A percentile compares a stretch with the other conserved stretches of the same genome.
phyloP scores from a whole-genome alignment of 2,329 filamentous ascomycete genomes.

The Fusarium citri region DNA sequence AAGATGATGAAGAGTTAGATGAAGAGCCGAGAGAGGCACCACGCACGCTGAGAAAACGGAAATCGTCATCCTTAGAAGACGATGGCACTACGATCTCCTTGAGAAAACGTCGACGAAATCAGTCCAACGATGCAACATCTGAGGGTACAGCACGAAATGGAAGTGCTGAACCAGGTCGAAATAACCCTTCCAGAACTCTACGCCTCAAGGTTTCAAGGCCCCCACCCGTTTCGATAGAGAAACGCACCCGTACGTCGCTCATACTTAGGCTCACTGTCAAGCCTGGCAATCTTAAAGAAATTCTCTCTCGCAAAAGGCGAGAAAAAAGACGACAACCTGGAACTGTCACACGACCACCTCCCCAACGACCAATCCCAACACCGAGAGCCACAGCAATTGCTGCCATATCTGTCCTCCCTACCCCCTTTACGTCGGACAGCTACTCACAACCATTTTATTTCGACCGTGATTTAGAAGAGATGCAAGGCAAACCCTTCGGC shows the following conservation, averaged over 20 bases:
- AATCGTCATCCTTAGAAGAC: slow-evolving; percentile 77
- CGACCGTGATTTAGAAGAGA: slow-evolving; percentile 88
- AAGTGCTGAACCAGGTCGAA: slow-evolving; percentile 47
- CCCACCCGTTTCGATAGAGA: slow-evolving; percentile 57
- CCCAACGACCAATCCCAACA: slow-evolving; percentile 44
- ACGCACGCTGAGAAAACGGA: slow-evolving; percentile 84
- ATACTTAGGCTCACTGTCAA: slow-evolving; percentile 53
- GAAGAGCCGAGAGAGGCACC: slow-evolving; percentile 65
- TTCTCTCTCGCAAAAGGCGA: slow-evolving; percentile 51
- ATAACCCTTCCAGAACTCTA: slow-evolving; percentile 66
- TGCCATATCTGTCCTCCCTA: slow-evolving; percentile 55
- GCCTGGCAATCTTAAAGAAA: slow-evolving; percentile 54
- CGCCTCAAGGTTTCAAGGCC: slow-evolving; percentile 62
- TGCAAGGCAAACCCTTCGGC: slow-evolving; percentile 93
- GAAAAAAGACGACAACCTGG: slow-evolving; percentile 47
- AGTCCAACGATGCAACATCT: slow-evolving; percentile 56
- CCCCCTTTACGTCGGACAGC: slow-evolving; percentile 67
- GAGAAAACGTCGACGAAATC: slow-evolving; percentile 66
- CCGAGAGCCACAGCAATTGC: slow-evolving; percentile 34
- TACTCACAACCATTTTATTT: slow-evolving; percentile 87
- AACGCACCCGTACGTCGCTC: slow-evolving; percentile 51
- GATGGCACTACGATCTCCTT: slow-evolving; percentile 65
- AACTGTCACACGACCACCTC: slow-evolving; percentile 36
- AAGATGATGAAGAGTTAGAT: slow-evolving; percentile 16
- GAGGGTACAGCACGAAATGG: slow-evolving; percentile 51